A percentile compares a stretch with the other conserved stretches of the same genome.
Evolutionary conservation across 176 grass and related monocot genomes (phyloP).

Genomic region (Saccharum officinarum): DNA sequence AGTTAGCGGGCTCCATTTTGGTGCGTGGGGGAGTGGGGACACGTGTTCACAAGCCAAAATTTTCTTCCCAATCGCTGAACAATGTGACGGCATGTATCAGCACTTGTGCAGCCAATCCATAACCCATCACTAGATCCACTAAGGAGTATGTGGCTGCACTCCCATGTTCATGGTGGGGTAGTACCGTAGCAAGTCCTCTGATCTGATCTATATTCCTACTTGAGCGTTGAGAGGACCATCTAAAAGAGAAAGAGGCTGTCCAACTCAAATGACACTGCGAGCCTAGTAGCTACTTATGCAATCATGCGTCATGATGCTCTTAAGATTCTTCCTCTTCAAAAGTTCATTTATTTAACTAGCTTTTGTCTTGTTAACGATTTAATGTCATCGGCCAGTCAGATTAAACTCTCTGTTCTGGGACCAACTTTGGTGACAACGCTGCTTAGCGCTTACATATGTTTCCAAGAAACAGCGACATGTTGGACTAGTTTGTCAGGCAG

Average conservation of each 20-base stretch:
- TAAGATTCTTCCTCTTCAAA: neutral
- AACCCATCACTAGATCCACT: neutral
- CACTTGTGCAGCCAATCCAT: neutral
- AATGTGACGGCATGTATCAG: neutral
- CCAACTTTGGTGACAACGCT: neutral
- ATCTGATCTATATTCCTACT: neutral
- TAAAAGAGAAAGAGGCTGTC: neutral
- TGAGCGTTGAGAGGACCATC: neutral
- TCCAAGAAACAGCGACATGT: neutral
- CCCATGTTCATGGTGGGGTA: constrained; percentile 24
- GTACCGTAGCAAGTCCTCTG: neutral
- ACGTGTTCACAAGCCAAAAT: neutral
- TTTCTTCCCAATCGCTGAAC: neutral
- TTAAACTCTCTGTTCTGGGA: neutral
- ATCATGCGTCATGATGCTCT: neutral
- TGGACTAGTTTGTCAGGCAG: no score
- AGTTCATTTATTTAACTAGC: neutral
- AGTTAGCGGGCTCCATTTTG: neutral
- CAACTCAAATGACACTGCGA: neutral
- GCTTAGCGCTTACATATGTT: neutral
- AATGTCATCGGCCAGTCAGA: constrained; percentile 1
- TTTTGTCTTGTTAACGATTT: neutral
- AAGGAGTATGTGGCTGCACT: neutral
- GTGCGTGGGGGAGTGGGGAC: neutral
- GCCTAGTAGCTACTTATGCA: neutral